Conservation (phyloP, 106 monocot species). For the Cymbidium sinense region DNA sequence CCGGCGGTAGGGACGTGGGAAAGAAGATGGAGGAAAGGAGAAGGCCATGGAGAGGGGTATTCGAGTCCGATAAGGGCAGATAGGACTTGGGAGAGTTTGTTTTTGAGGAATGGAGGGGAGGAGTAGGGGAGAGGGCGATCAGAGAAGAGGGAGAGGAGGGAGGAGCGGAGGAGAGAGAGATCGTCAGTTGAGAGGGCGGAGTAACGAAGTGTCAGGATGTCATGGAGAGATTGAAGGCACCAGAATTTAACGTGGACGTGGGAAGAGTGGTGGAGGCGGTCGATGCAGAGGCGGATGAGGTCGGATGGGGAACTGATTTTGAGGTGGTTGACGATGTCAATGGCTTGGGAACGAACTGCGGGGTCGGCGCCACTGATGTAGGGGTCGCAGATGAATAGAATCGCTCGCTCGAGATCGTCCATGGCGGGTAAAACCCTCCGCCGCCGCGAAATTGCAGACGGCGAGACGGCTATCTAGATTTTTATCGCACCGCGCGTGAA, state of each 20-base stretch:
- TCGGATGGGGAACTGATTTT: conserved; percentile 25
- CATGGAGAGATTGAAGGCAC: conserved; percentile 70
- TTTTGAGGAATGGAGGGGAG: conserved; percentile 65
- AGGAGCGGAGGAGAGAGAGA: conserved; percentile 41
- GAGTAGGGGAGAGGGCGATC: conserved; percentile 11
- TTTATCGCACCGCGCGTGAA: no score
- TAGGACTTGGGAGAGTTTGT: conserved; percentile 77
- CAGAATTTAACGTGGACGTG: conserved; percentile 59
- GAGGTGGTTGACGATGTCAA: conserved; percentile 43
- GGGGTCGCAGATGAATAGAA: conserved; percentile 52
- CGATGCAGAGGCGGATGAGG: conserved; percentile 60
- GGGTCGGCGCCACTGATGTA: conserved; percentile 24
- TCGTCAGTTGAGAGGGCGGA: conserved; percentile 12
- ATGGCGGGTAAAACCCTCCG: conserved; percentile 22
- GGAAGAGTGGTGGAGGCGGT: conserved; percentile 42
- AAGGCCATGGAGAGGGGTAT: conserved; percentile 54
- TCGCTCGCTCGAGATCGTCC: conserved; percentile 92
- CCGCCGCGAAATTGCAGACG: neutral
- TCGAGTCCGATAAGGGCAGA: conserved; percentile 52
- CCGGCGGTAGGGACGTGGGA: conserved; percentile 12
- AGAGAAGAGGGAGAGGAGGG: conserved; percentile 45
- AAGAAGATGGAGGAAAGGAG: conserved; percentile 55
- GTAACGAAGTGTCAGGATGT: conserved; percentile 37
- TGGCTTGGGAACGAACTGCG: conserved; percentile 46
- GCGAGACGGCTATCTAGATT: no score